Evolutionary conservation across 805 yeast species (phyloP).

Genomic region (Ogataea zsoltii): DNA sequence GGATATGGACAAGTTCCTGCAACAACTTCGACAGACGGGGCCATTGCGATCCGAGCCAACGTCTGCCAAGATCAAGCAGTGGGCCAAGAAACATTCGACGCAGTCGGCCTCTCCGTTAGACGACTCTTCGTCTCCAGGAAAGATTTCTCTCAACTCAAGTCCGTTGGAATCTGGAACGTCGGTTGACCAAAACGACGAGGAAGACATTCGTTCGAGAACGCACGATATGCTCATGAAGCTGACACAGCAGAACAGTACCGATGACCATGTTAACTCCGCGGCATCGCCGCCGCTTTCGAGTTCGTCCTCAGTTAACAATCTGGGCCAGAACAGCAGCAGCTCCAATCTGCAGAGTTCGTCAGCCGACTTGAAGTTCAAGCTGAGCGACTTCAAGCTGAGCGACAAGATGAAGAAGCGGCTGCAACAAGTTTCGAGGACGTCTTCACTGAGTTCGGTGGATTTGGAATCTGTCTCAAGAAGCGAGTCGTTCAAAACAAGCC

Average conservation of each 20-base stretch:
- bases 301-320: slow-evolving; percentile 10
- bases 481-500: slow-evolving; percentile 24
- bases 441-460: slow-evolving; percentile 24
- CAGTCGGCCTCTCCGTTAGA: slow-evolving; percentile 32
- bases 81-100: slow-evolving; percentile 58
- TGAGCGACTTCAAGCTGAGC: slow-evolving; percentile 31
- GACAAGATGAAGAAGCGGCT: slow-evolving; percentile 32
- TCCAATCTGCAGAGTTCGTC: slow-evolving; percentile 7
- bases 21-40: slow-evolving; percentile 84
- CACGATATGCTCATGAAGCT: slow-evolving; percentile 31
- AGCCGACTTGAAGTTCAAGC: slow-evolving; percentile 22
- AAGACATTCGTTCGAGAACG: slow-evolving; percentile 26
- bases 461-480: slow-evolving; percentile 24
- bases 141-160: slow-evolving; percentile 7
- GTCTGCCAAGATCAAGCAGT: slow-evolving; percentile 77
- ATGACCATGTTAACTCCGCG: neutral
- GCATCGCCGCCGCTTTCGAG: slow-evolving; percentile 14
- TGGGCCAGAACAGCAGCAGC: slow-evolving; percentile 3
- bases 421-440: slow-evolving; percentile 24
- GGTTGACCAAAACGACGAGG: slow-evolving; percentile 19
- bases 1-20: slow-evolving; percentile 85
- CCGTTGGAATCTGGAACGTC: slow-evolving; percentile 20
- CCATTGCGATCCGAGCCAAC: slow-evolving; percentile 75
- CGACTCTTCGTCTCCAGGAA: slow-evolving; percentile 5
- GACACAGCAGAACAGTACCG: slow-evolving; percentile 18